These are phyloP conservation scores for Boletus subcaerulescens DNA, from an alignment of 768 basidiomycete genomes.

Conservation along the genomic window DNA sequence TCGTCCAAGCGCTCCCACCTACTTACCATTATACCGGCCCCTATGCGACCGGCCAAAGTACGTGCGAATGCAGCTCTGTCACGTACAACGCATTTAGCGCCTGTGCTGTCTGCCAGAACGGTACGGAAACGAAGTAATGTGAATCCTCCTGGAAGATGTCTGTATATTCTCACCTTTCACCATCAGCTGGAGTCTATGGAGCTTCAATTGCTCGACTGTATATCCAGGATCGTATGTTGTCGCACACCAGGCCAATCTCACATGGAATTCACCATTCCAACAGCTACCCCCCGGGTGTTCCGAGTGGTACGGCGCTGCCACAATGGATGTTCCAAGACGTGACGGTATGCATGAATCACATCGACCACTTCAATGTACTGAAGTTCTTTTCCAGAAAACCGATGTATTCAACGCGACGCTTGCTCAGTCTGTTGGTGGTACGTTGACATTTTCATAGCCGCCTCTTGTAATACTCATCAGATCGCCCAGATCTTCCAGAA, in stretches of 20 bases:
- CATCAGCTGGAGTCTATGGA: constrained; percentile 50
- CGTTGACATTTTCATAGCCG: not conserved
- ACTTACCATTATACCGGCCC: constrained; percentile 10
- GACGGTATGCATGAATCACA: constrained; percentile 31
- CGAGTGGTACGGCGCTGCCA: constrained; percentile 48
- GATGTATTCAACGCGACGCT: not conserved
- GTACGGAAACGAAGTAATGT: constrained; percentile 35
- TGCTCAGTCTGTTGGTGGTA: not conserved
- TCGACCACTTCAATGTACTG: not conserved
- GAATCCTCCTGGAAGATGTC: not conserved
- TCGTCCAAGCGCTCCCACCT: too few species aligned
- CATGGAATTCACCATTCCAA: not conserved
- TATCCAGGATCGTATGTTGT: constrained; percentile 25
- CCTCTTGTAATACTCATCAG: not conserved
- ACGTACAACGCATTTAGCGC: constrained; percentile 55
- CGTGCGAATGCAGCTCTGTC: constrained; percentile 55
- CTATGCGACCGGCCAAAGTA: constrained; percentile 21
- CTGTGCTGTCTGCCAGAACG: constrained; percentile 55
- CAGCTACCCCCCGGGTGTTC: constrained; percentile 47
- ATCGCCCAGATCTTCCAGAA: not conserved
- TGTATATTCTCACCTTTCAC: not conserved
- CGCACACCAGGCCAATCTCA: not conserved
- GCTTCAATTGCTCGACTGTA: constrained; percentile 42
- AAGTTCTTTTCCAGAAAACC: constrained; percentile 21
- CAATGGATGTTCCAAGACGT: constrained; percentile 63